Evolutionary conservation across 2,329 filamentous ascomycete genomes (phyloP).

Genomic region (Pseudogymnoascus sp.): DNA sequence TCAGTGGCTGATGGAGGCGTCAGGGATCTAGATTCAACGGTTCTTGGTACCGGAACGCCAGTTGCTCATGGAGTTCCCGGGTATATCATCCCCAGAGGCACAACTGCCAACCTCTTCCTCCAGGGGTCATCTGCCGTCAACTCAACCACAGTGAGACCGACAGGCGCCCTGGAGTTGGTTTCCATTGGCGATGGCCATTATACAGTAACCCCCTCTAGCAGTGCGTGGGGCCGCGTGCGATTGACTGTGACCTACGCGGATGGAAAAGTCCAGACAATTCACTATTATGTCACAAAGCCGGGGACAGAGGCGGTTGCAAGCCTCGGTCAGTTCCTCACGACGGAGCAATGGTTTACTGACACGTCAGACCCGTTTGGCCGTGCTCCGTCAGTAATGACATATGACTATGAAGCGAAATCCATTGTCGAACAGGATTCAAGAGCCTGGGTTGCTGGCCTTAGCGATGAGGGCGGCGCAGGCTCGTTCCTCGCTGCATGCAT

Average conservation of each 20-base stretch:
- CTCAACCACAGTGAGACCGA: conserved; percentile 33
- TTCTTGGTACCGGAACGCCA: conserved; percentile 37
- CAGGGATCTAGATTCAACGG: conserved; percentile 39
- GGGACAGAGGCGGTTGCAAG: conserved; percentile 36
- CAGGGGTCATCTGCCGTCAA: conserved; percentile 33
- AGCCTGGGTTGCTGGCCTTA: conserved; percentile 51
- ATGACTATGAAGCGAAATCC: conserved; percentile 40
- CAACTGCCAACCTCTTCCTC: conserved; percentile 38
- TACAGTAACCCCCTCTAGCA: conserved; percentile 34
- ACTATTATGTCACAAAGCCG: conserved; percentile 47
- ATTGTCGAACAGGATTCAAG: conserved; percentile 40
- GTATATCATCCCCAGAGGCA: conserved; percentile 43
- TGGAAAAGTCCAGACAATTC: conserved; percentile 42
- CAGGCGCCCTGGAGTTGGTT: conserved; percentile 30
- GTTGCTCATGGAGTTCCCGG: conserved; percentile 46
- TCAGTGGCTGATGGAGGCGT: conserved; percentile 36
- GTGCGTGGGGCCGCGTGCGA: conserved; percentile 41
- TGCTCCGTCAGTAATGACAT: conserved; percentile 47
- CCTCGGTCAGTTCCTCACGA: conserved; percentile 46
- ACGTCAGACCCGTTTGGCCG: conserved; percentile 45
- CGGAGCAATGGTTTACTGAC: conserved; percentile 43
- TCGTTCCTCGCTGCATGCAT: conserved; percentile 46
- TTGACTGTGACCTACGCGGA: conserved; percentile 41
- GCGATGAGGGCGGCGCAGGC: conserved; percentile 50
- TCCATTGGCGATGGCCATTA: conserved; percentile 30